Base-by-base conservation (phyloP, 2,329 filamentous ascomycete species). In the Cordyceps farinosa region DNA sequence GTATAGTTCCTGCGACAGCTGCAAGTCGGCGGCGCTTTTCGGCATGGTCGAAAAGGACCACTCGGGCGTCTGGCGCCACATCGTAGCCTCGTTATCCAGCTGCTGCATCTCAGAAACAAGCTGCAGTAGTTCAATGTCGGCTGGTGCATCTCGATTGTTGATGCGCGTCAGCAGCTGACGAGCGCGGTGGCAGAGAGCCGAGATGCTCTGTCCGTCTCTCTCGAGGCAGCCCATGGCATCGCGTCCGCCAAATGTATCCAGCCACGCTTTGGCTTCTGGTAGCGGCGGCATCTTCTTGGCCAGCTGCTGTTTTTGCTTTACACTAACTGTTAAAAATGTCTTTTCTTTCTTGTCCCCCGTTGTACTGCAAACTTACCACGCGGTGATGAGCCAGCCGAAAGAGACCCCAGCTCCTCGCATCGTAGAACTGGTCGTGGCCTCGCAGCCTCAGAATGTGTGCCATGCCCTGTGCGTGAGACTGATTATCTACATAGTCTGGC, bases 371-470 rank as follows among this genome's bases (percentile, higher is more conserved):
- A 50, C 65, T 52, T 54, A 70, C 70, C 30, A 78, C 65, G 7
- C 76, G 68, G 59, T 78, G 76, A 53, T 78, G 74, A 27, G 75
- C 74, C 36, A 78, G 69, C 17, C 75, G 70, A 59, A 78, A 78
- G 3, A 78, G 67, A 47, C 74, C 71, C 76, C 75, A 78, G 22
- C 75, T 74, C 30, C 76, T 72, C 32, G 76, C 63, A 55, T 70
- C 70, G 48, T 77, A 68, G 30, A 78, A 69, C 52, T 74, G 71
- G 17, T 74, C 69, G 34, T 70, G 66, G 9, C 75, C 76, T 17
- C 75, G 70, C 0, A 77, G 67, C 22, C 76, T 69, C 34, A 78
- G 67, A 9, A 78, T 76, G 34, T 77, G 74, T 4, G 75, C 75
- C 75, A 78, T 78, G 17, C 76, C 76, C 61, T 78, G 74, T 11